Evolutionary conservation across 2,329 filamentous ascomycete species (phyloP).

Genomic region (Daldinia eschscholtzii): DNA sequence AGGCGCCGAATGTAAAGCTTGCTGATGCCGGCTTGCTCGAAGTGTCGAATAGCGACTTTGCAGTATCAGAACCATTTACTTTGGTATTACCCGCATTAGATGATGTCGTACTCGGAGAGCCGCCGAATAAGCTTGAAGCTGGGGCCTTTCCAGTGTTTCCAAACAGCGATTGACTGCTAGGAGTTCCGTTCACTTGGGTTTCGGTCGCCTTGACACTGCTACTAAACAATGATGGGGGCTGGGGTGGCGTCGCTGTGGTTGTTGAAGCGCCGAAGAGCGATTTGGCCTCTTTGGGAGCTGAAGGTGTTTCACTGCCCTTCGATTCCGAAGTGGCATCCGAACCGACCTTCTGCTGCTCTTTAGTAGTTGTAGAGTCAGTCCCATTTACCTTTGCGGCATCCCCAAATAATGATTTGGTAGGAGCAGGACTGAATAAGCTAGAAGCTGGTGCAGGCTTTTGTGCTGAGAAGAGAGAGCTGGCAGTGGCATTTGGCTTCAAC

Average conservation of each 20-base stretch:
- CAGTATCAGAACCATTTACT: conserved; percentile 44
- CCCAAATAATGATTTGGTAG: conserved; percentile 37
- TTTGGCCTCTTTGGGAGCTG: conserved; percentile 25
- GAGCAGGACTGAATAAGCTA: conserved; percentile 36
- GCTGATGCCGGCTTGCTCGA: conserved; percentile 47
- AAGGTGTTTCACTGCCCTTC: conserved; percentile 28
- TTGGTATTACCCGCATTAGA: conserved; percentile 54
- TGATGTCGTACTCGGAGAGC: conserved; percentile 49
- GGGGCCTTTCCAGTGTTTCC: conserved; percentile 37
- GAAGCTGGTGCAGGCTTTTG: conserved; percentile 39
- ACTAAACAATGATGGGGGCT: conserved; percentile 36
- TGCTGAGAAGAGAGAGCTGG: conserved; percentile 45
- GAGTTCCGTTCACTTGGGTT: conserved; percentile 17
- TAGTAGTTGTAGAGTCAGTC: conserved; percentile 20
- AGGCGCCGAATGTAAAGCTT: conserved; percentile 33
- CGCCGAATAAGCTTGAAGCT: conserved; percentile 43
- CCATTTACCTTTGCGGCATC: conserved; percentile 27
- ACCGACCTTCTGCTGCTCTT: conserved; percentile 34
- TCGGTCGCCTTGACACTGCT: conserved; percentile 28
- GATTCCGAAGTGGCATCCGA: conserved; percentile 12
- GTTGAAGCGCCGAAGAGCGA: conserved; percentile 28
- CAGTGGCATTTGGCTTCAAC: conserved; percentile 36
- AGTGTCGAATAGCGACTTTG: conserved; percentile 57
- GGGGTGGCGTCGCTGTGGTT: conserved; percentile 33
- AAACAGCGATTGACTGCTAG: conserved; percentile 34